Percentiles rank a stretch among this genome's conserved stretches.
Evolutionary conservation across 352 stramenopile genomes (phyloP).

Genomic region (Phytopythium vexans): DNA sequence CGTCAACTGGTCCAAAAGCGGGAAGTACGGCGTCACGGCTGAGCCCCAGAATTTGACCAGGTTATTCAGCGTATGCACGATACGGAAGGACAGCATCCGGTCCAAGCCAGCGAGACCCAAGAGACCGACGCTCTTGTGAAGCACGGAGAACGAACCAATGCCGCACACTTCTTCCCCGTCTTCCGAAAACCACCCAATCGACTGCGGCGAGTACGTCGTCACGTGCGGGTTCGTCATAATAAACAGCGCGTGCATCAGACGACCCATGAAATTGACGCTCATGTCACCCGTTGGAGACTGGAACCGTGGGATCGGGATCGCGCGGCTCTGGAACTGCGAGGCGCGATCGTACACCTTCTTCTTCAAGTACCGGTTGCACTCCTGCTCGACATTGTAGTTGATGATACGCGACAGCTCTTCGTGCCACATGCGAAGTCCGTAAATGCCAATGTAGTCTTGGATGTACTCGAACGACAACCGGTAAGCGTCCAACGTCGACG

Average conservation of each 20-base stretch:
- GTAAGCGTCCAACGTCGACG: conserved; percentile 88
- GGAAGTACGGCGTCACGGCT: conserved; percentile 86
- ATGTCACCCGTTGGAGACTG: conserved; percentile 78
- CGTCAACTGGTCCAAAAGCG: conserved; percentile 85
- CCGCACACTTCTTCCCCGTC: conserved; percentile 87
- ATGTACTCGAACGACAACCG: conserved; percentile 93
- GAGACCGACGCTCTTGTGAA: conserved; percentile 91
- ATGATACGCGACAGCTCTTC: conserved; percentile 94
- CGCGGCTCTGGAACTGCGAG: conserved; percentile 89
- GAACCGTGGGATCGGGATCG: conserved; percentile 92
- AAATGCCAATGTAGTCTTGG: conserved; percentile 95
- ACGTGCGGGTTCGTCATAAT: conserved; percentile 90
- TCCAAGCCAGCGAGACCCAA: conserved; percentile 90
- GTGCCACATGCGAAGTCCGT: conserved; percentile 95
- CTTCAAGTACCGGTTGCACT: conserved; percentile 94
- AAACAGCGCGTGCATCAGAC: conserved; percentile 89
- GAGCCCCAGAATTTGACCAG: conserved; percentile 92
- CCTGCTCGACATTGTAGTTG: conserved; percentile 95
- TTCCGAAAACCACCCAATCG: conserved; percentile 90
- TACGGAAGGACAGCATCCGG: conserved; percentile 91
- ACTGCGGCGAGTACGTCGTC: conserved; percentile 92
- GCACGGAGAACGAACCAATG: conserved; percentile 82
- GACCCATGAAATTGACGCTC: conserved; percentile 93
- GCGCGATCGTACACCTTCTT: conserved; percentile 92
- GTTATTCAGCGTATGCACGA: conserved; percentile 92